Evolutionary conservation across 2,329 filamentous ascomycete genomes (phyloP).

Genomic region (Bipolaris cookei): DNA sequence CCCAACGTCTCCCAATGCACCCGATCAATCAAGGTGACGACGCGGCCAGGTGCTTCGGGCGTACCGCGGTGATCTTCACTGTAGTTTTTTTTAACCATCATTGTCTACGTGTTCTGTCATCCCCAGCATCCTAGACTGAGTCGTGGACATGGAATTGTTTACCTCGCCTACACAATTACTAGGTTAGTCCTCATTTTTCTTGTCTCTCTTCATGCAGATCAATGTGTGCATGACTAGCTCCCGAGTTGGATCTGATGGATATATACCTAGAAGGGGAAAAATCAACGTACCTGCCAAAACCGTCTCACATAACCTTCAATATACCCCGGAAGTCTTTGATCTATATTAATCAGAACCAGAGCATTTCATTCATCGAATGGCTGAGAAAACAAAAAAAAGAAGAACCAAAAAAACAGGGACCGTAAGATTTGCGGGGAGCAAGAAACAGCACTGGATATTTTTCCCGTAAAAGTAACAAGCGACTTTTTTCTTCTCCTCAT

Average conservation of each 20-base stretch:
- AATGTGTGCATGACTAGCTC: no score
- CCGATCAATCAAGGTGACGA: slow-evolving; percentile 88
- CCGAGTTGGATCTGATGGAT: no score
- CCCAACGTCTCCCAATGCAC: slow-evolving; percentile 79
- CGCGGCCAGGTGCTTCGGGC: slow-evolving; percentile 82
- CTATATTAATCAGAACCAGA: slow-evolving; percentile 54
- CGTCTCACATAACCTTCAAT: slow-evolving; percentile 91
- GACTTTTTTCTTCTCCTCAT: neutral
- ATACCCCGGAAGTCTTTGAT: slow-evolving; percentile 84
- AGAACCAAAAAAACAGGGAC: neutral
- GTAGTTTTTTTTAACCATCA: neutral
- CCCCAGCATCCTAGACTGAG: neutral
- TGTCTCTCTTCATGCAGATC: neutral
- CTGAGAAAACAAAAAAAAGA: neutral
- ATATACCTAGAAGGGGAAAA: neutral
- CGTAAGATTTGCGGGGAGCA: no score
- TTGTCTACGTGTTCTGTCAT: neutral
- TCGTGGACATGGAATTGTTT: neutral
- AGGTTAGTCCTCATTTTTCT: neutral
- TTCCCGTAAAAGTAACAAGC: no score
- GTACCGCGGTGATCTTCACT: slow-evolving; percentile 97
- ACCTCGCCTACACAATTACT: neutral
- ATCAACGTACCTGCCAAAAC: slow-evolving; percentile 92
- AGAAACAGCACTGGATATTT: no score
- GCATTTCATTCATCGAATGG: slow-evolving; percentile 59